Evolutionary conservation across 176 grass and related monocot genomes (phyloP).

Genomic region (Thinopyrum elongatum): DNA sequence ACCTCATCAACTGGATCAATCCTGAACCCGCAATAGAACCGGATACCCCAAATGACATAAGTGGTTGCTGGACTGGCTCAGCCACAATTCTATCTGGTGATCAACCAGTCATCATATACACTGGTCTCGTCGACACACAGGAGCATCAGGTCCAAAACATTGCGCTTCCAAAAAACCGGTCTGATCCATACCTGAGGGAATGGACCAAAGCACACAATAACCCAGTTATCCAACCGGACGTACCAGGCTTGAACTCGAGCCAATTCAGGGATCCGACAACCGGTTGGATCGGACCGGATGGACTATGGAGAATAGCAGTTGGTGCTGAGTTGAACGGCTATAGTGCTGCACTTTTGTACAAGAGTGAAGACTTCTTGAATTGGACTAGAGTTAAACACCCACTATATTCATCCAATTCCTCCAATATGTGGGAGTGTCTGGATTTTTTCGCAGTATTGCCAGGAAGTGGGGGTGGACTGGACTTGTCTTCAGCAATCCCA

Average conservation of each 20-base stretch:
- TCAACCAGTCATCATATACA: slow-evolving; percentile 63
- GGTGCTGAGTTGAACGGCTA: slow-evolving; percentile 46
- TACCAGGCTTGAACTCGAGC: slow-evolving; percentile 26
- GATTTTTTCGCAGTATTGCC: slow-evolving; percentile 55
- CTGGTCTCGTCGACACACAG: slow-evolving; percentile 43
- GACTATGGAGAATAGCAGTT: slow-evolving; percentile 60
- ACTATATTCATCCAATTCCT: slow-evolving; percentile 45
- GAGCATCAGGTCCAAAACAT: slow-evolving; percentile 69
- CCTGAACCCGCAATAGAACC: slow-evolving; percentile 53
- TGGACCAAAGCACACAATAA: slow-evolving; percentile 68
- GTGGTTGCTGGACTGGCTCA: slow-evolving; percentile 83
- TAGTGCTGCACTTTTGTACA: slow-evolving; percentile 56
- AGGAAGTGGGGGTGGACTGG: slow-evolving; percentile 36
- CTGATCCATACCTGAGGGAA: slow-evolving; percentile 71
- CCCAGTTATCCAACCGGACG: slow-evolving; percentile 47
- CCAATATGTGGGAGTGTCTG: slow-evolving; percentile 61
- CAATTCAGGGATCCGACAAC: slow-evolving; percentile 80
- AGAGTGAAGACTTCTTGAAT: slow-evolving; percentile 58
- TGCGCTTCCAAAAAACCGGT: slow-evolving; percentile 60
- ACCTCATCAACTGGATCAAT: slow-evolving; percentile 70
- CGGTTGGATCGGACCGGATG: slow-evolving; percentile 71
- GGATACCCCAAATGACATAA: slow-evolving; percentile 43
- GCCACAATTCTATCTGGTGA: slow-evolving; percentile 50
- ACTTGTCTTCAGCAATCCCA: slow-evolving; percentile 35
- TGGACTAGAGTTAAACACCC: slow-evolving; percentile 55